A percentile compares a stretch with the other conserved stretches of the same genome.
Conservation (phyloP, 2,329 filamentous ascomycete genomes). For the Aspergillus tamarii region DNA sequence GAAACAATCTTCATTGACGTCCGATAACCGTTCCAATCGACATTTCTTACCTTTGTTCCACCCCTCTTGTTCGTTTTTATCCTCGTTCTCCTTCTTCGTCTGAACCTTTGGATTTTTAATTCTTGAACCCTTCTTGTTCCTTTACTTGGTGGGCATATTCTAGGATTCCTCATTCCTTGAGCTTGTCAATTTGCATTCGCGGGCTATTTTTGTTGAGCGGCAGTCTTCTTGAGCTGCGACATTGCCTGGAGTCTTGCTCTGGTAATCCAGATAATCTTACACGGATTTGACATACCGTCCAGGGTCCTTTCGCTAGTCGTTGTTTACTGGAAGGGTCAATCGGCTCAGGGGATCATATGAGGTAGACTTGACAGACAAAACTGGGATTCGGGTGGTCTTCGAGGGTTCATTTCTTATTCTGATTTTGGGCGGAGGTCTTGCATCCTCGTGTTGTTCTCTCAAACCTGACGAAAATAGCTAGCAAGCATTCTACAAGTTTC, state of each 20-base stretch:
- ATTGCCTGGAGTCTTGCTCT: background rate
- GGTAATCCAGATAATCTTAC: background rate
- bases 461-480: constrained; percentile 48
- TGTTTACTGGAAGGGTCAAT: constrained; percentile 25
- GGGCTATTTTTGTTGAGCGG: background rate
- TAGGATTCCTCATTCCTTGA: constrained; percentile 10
- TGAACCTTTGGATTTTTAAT: background rate
- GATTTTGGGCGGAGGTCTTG: constrained; percentile 33
- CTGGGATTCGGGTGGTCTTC: constrained; percentile 24
- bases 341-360: constrained; percentile 23
- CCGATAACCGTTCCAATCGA: constrained; percentile 1
- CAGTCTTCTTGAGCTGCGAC: background rate
- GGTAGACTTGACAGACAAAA: constrained; percentile 26
- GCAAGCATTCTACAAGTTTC: constrained; percentile 50
- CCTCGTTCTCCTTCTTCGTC: background rate
- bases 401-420: constrained; percentile 28
- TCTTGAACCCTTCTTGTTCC: background rate
- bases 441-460: constrained; percentile 43
- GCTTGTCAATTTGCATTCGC: background rate
- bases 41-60: constrained; percentile 1
- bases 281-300: constrained; percentile 13
- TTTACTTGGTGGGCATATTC: background rate
- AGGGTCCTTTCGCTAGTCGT: constrained; percentile 21
- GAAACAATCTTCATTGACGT: background rate
- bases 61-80: background rate